Evolutionary conservation across 1,284 basidiomycete genomes (phyloP), one percentile per base, ranked within the genome.

Genomic region (Rhodotorula glutinis): DNA sequence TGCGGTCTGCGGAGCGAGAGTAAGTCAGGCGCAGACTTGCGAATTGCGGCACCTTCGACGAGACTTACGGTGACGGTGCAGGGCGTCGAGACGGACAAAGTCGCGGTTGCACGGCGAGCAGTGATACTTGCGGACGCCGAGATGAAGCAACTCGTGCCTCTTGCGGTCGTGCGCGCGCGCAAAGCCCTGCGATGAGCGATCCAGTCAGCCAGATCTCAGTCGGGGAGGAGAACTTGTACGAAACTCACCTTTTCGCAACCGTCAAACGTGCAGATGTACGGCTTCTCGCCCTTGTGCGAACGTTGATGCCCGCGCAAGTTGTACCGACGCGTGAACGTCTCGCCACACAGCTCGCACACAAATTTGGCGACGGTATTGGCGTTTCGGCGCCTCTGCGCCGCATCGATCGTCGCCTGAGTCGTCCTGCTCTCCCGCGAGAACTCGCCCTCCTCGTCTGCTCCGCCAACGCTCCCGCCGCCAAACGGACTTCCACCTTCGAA

Each of bases 161-260:
- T 89, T 91, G 79, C 88, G 90, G 76, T 91, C 89, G 74, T 91
- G 88, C 77, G 90, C 88, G 64, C 88, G 79, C n/a, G 89, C 88
- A 70, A 91, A 91, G 46, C 88, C 87, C 66, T 68, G 52, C 10
- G 9, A 9, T 2, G 55, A 38, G 33, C 33, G 33, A n/a, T n/a
- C 33, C 33, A 38, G n/a, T n/a, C n/a, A n/a, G n/a, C n/a, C n/a
- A n/a, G n/a, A n/a, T n/a, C n/a, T n/a, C n/a, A n/a, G n/a, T n/a
- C n/a, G n/a, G n/a, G n/a, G n/a, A n/a, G n/a, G n/a, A n/a, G n/a
- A n/a, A n/a, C n/a, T n/a, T n/a, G n/a, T n/a, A n/a, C n/a, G 13
- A 43, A 46, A 33, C 56, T 53, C 59, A 68, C 66, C 79, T 90
- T 90, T 57, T 85, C 86, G 75, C 89, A 91, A 25, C 88, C 89